phyloP scores from a whole-genome alignment of 2,329 filamentous ascomycete genomes.

The Aspergillus sp. region DNA sequence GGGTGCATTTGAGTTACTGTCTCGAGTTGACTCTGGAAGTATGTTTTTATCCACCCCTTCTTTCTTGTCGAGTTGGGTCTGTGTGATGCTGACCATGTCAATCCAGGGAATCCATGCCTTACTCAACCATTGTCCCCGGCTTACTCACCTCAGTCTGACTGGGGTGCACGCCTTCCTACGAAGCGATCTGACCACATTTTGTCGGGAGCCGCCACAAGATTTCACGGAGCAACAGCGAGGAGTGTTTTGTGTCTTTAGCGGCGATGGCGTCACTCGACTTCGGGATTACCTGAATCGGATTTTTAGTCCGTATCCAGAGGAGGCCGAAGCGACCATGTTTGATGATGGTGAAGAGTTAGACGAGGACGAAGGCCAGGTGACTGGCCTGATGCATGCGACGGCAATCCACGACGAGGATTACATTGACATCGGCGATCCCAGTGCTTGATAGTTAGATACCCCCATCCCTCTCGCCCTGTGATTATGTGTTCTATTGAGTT shows the following conservation, averaged over 20 bases:
- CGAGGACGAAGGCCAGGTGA: slow-evolving; percentile 35
- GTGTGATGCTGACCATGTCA: not conserved
- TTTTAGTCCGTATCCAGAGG: slow-evolving; percentile 22
- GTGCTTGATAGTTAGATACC: slow-evolving; percentile 21
- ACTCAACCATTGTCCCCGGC: slow-evolving; percentile 79
- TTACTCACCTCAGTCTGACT: slow-evolving; percentile 90
- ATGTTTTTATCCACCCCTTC: slow-evolving; percentile 28
- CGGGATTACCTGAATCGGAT: slow-evolving; percentile 64
- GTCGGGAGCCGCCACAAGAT: slow-evolving; percentile 76
- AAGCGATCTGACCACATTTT: slow-evolving; percentile 75
- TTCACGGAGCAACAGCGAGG: slow-evolving; percentile 93
- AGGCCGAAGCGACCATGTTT: slow-evolving; percentile 36
- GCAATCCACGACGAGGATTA: slow-evolving; percentile 37
- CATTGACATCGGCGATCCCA: slow-evolving; percentile 28
- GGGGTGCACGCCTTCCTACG: slow-evolving; percentile 85
- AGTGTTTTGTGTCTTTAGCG: slow-evolving; percentile 96
- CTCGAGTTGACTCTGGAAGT: slow-evolving; percentile 73
- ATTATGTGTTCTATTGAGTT: slow-evolving; percentile 10
- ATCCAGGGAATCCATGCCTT: slow-evolving; percentile 79
- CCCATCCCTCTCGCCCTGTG: slow-evolving; percentile 9
- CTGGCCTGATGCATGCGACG: slow-evolving; percentile 35
- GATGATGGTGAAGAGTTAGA: slow-evolving; percentile 38
- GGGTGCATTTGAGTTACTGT: slow-evolving; percentile 95
- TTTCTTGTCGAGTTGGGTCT: not conserved
- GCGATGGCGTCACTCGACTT: slow-evolving; percentile 68